Evolutionary conservation across 2,329 filamentous ascomycete species (phyloP).

Genomic region (Calonectria multiphialidica): DNA sequence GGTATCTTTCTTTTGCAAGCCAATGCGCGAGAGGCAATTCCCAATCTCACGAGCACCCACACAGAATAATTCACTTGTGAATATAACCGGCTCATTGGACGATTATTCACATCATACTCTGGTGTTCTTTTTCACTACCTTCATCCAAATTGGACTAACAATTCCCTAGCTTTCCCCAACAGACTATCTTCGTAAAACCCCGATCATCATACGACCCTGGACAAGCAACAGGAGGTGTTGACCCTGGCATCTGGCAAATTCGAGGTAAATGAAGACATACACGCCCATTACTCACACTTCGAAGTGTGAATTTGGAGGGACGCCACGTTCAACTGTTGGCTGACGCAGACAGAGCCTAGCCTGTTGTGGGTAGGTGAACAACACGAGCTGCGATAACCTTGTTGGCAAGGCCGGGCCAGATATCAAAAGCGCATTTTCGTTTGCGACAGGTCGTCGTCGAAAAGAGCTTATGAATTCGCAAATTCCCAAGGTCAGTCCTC

Average conservation of each 20-base stretch:
- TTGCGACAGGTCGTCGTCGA: conserved; percentile 27
- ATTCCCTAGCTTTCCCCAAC: neutral
- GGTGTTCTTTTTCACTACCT: neutral
- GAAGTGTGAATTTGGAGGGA: neutral
- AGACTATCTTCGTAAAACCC: neutral
- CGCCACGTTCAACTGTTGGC: neutral
- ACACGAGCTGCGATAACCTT: conserved; percentile 23
- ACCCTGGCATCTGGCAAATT: neutral
- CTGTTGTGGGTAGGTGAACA: conserved; percentile 1
- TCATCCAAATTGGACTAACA: neutral
- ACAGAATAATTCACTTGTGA: too few species aligned
- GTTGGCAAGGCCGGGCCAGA: conserved; percentile 6
- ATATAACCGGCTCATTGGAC: neutral
- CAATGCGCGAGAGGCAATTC: neutral
- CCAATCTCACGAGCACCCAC: neutral
- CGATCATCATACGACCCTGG: neutral
- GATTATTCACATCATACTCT: neutral
- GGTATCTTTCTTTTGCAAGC: neutral
- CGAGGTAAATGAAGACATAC: neutral
- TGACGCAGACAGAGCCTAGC: neutral
- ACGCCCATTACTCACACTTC: neutral
- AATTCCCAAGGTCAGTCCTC: conserved; percentile 45
- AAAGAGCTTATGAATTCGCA: conserved; percentile 48
- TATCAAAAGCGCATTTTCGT: conserved; percentile 8
- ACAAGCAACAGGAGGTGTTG: neutral